Percentiles rank a stretch among this genome's conserved stretches.
Evolutionary conservation across 495 filamentous ascomycete species (phyloP).

Genomic region (Podospora sp.): DNA sequence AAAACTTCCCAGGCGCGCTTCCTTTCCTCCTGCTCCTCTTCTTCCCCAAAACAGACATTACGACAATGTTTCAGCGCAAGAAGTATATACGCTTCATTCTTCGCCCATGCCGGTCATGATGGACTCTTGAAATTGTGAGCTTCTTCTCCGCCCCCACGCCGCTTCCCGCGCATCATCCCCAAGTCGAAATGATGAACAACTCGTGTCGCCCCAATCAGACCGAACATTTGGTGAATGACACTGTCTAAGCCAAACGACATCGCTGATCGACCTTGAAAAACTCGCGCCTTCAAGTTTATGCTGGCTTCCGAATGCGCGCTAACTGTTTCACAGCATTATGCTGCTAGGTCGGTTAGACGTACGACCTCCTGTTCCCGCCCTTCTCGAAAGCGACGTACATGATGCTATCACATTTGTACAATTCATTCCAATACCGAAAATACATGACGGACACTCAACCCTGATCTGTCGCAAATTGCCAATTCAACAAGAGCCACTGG

Average conservation of each 20-base stretch:
- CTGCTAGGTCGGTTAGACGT: not conserved
- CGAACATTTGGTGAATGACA: constrained; percentile 79
- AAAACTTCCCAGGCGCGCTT: not conserved
- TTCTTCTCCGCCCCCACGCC: constrained; percentile 9
- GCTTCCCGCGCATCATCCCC: constrained; percentile 4
- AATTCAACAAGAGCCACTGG: not conserved
- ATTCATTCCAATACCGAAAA: constrained; percentile 68
- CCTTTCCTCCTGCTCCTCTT: not conserved
- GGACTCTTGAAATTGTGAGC: constrained; percentile 34
- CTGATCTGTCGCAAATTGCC: constrained; percentile 43
- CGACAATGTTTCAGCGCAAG: not conserved
- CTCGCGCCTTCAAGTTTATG: constrained; percentile 12
- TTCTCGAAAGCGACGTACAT: not conserved
- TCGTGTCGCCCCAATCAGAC: constrained; percentile 93
- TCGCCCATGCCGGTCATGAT: not conserved
- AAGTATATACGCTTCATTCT: not conserved
- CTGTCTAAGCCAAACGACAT: constrained; percentile 87
- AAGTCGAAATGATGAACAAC: constrained; percentile 72
- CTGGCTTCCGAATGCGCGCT: constrained; percentile 18
- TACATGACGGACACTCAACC: constrained; percentile 42
- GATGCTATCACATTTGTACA: constrained; percentile 59
- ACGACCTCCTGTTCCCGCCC: not conserved
- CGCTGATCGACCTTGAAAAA: constrained; percentile 56
- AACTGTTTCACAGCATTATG: constrained; percentile 27
- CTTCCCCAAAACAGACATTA: constrained; percentile 4